Evolutionary conservation across 495 filamentous ascomycete genomes (phyloP), one percentile per base, ranked within the genome.

Genomic region (Jackrogersella multiformis): DNA sequence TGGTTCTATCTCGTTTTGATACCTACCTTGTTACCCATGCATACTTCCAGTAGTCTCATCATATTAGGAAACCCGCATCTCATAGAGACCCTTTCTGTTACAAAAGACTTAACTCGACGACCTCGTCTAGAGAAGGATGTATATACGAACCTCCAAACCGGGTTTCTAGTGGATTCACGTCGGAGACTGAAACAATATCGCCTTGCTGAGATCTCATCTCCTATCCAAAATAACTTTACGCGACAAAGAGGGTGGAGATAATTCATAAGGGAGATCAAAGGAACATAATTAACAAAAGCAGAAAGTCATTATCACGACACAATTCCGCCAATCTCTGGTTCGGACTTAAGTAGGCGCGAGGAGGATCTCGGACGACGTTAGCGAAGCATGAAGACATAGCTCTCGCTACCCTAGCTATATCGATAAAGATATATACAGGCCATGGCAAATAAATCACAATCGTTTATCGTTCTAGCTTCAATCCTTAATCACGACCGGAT

Each of bases 311-410:
- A 58, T 64, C 44, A 26, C 54, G 44, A 41, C 44, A 15, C 57
- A 30, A 26, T 52, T n/a, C 8, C 30, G 41, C 42, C n/a, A 18
- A 0, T 15, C 28, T 18, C 9, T 42, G 23, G 15, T 41, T 42
- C 45, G 46, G 54, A 45, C 24, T 64, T 53, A 30, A 44, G 53
- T 57, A 44, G 26, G 36, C 12, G 45, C 54, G 61, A 57, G 36
- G 24, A 36, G 61, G 44, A 58, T 53, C 36, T 42, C 7, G 24
- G 18, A 16, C 41, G 38, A 54, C 39, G 34, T 52, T 36, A 23
- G 28, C 48, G 39, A 62, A 55, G 20, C 59, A 28, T 36, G n/a
- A 23, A 30, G 44, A 15, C 23, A 16, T n/a, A 53, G 32, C 18
- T 36, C 3, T 36, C 18, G 13, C 48, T 34, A 18, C 12, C 30